A percentile compares a stretch with the other conserved stretches of the same genome.
These are phyloP conservation scores for Spergularia bocconei DNA, from an alignment of 148 eudicot species.

Conservation along the genomic window DNA sequence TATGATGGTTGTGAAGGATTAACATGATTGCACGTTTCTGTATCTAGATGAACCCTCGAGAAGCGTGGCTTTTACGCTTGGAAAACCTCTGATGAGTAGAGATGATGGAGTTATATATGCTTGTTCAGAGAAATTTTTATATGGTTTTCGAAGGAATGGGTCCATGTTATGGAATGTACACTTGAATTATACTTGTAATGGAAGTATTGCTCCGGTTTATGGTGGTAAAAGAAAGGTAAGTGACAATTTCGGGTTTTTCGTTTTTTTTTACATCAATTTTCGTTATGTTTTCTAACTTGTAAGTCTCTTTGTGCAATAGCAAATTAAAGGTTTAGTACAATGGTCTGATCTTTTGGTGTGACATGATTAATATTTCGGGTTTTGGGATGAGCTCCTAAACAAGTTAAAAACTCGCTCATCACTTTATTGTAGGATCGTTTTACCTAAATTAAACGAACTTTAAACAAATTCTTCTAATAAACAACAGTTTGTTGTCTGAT, in stretches of 20 bases:
- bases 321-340: background rate
- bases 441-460: too few relatives aligned
- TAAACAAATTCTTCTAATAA: too few relatives aligned
- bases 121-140: constrained; percentile 57
- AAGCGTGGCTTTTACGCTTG: constrained; percentile 49
- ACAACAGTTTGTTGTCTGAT: too few relatives aligned
- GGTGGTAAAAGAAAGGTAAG: constrained; percentile 66
- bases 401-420: too few relatives aligned
- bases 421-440: background rate
- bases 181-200: constrained; percentile 61
- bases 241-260: background rate
- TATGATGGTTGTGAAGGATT: too few relatives aligned
- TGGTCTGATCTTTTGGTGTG: background rate
- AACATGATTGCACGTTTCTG: too few relatives aligned
- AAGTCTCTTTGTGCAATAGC: too few relatives aligned
- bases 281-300: too few relatives aligned
- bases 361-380: background rate
- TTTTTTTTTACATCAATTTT: too few relatives aligned
- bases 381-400: too few relatives aligned
- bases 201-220: constrained; percentile 56
- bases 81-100: constrained; percentile 50
- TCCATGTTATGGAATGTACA: constrained; percentile 61
- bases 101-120: constrained; percentile 65
- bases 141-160: constrained; percentile 73
- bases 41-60: constrained; percentile 39